Base-by-base conservation (phyloP, 192 early-diverging fungal genomes). In the Rhizoclosmatium globosum region DNA sequence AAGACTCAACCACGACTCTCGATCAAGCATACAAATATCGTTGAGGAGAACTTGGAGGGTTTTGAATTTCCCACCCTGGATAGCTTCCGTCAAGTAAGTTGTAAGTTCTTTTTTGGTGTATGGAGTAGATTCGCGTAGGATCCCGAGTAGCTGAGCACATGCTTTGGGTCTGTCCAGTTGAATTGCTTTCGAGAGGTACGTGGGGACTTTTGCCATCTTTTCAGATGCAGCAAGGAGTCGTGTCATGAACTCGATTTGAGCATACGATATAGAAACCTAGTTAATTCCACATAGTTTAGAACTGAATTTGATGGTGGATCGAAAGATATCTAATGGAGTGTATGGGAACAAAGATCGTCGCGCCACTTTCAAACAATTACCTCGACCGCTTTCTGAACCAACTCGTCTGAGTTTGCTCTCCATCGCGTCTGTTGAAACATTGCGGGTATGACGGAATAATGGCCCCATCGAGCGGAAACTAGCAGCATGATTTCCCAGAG, bases 401-500 rank as follows among this genome's bases (percentile, higher is more conserved):
- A 17, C 6, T 62, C 60, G 4, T 50, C 48, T 50, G 4, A n/a
- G n/a, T n/a, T n/a, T n/a, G n/a, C n/a, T n/a, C n/a, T n/a, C n/a
- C n/a, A n/a, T n/a, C n/a, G n/a, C n/a, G n/a, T n/a, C n/a, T n/a
- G 31, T 62, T 62, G n/a, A 17, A 62, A 62, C 6, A n/a, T n/a
- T n/a, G n/a, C n/a, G n/a, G n/a, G n/a, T n/a, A 62, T 13, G 3
- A 38, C 60, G 60, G 7, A 23, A 62, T 21, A 62, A 44, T 71
- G 69, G n/a, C 69, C 69, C 69, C 69, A 71, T 21, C 69, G 69
- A 2, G 69, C 69, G 13, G 69, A 45, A 41, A 71, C 41, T 1
- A 71, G 47, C 6, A 56, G 3, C 69, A 71, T 71, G 47, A 71
- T n/a, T n/a, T n/a, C 69, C 46, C 69, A 71, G n/a, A 71, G 47